Percentiles rank a stretch among this genome's conserved stretches.
Conservation (phyloP, 345 rosid species). For the Rhizophora mangle region DNA sequence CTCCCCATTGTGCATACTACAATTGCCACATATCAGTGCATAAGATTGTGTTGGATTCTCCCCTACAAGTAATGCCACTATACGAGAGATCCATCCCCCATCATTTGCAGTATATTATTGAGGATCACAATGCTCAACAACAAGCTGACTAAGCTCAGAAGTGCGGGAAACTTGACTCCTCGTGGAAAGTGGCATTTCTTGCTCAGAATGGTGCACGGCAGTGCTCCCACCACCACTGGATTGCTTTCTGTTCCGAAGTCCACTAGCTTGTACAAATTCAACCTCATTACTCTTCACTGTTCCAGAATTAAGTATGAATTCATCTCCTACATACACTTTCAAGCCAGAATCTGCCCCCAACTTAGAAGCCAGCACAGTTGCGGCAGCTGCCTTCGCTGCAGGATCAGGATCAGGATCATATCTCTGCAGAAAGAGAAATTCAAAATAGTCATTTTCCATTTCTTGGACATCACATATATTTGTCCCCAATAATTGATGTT, state of each 20-base stretch:
- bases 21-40: conserved; percentile 91
- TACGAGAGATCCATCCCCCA: conserved; percentile 80
- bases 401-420: conserved; percentile 94
- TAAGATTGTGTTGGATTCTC: conserved; percentile 91
- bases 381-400: conserved; percentile 98
- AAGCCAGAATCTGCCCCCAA: conserved; percentile 89
- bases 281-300: conserved; percentile 58
- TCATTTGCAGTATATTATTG: conserved; percentile 47
- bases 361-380: conserved; percentile 88
- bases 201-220: conserved; percentile 35
- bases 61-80: conserved; percentile 90
- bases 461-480: background rate
- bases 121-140: conserved; percentile 60
- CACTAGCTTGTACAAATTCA: conserved; percentile 56
- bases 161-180: conserved; percentile 32
- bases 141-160: conserved; percentile 50
- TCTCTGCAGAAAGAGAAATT: conserved; percentile 48
- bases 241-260: conserved; percentile 73
- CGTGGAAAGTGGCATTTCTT: conserved; percentile 39
- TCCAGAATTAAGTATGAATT: conserved; percentile 41
- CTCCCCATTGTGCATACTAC: conserved; percentile 93
- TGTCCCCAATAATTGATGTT: too few species aligned
- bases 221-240: conserved; percentile 48
- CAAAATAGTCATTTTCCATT: background rate
- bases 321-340: conserved; percentile 71